Evolutionary conservation across 1,284 basidiomycete species (phyloP), one percentile per base, ranked within the genome.

Genomic region (Spongiforma sp.): DNA sequence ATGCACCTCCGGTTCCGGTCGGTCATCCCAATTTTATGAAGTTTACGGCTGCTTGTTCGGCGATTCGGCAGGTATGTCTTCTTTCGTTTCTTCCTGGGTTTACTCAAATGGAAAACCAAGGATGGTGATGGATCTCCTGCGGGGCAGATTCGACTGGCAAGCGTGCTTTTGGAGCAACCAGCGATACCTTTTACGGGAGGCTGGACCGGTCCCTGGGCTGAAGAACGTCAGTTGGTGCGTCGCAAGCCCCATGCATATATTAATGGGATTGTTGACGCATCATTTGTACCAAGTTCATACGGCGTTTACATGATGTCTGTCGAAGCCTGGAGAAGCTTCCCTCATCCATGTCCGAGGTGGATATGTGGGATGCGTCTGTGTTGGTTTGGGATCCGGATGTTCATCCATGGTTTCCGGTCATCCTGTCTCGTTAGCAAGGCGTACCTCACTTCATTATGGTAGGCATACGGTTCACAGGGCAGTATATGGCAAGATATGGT

Each of bases 321-420:
- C 63, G 66, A 37, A 63, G 65, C 41, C 62, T 82, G 76, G 71
- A 65, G 6, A 59, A 64, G 67, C 60, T 85, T 72, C 69, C 76
- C 50, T 36, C 34, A 10, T 71, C 65, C n/a, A 70, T 75, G 63
- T 36, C 62, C 12, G 71, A 78, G 24, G 67, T 70, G 2, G 62
- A 69, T 2, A 64, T 46, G 21, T 80, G 79, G 68, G 72, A 82
- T 58, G 48, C 68, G 54, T 68, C 66, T 8, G 69, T 62, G 19
- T 66, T 85, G 66, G 75, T 66, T 32, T 85, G 83, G 83, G 78
- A 83, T 68, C 73, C 78, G 1, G 72, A 74, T 21, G 69, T 76
- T 8, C 80, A 84, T 67, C 82, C 82, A 1, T 85, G 83, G 84
- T 82, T 84, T 63, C 80, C 80, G 32, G 54, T 62, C 41, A 46